Conservation (phyloP, 2,329 filamentous ascomycete species). For the Thyridium curvatum region DNA sequence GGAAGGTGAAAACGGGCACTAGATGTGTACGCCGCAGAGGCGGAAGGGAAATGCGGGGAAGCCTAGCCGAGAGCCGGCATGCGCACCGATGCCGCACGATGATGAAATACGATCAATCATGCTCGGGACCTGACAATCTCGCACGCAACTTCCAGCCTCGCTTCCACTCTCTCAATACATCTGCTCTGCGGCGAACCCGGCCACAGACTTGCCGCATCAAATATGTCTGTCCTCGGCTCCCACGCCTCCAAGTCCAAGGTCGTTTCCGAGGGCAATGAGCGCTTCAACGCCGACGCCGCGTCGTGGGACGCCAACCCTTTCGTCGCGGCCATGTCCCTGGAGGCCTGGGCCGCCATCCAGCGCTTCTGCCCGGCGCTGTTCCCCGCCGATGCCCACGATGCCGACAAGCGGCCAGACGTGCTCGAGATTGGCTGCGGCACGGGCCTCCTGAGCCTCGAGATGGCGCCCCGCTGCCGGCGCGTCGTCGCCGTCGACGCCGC, state of each 20-base stretch:
- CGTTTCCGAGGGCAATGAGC: slow-evolving; percentile 24
- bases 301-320: slow-evolving; percentile 48
- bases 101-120: too few species aligned
- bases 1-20: too few species aligned
- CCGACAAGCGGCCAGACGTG: slow-evolving; percentile 26
- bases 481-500: slow-evolving; percentile 48
- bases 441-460: slow-evolving; percentile 42
- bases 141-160: too few species aligned
- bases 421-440: slow-evolving; percentile 54
- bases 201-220: too few species aligned
- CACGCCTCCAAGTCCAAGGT: background rate
- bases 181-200: too few species aligned
- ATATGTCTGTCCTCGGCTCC: too few species aligned
- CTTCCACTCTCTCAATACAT: too few species aligned
- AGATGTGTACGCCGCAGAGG: too few species aligned
- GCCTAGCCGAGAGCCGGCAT: too few species aligned
- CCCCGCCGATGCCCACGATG: slow-evolving; percentile 7
- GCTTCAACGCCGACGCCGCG: slow-evolving; percentile 49
- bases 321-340: slow-evolving; percentile 35
- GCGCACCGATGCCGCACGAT: too few species aligned
- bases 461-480: slow-evolving; percentile 39
- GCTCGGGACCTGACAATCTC: too few species aligned
- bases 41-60: too few species aligned
- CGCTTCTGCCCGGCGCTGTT: slow-evolving; percentile 22
- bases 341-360: slow-evolving; percentile 38